Evolutionary conservation across 176 grass and related monocot genomes (phyloP).

Genomic region (Elaeis guineensis): DNA sequence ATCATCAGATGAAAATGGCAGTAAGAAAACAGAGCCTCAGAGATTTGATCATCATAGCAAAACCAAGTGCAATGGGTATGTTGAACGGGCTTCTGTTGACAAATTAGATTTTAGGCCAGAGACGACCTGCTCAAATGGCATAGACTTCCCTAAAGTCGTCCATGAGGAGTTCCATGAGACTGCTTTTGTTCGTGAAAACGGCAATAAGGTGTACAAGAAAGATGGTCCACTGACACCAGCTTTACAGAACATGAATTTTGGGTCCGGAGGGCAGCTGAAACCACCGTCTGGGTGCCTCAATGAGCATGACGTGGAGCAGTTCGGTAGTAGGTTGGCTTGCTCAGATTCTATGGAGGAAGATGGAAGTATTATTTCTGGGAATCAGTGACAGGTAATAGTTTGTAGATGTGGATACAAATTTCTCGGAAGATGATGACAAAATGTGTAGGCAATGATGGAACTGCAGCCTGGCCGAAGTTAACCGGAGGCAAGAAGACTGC

Average conservation of each 20-base stretch:
- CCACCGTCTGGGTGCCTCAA: too few species aligned
- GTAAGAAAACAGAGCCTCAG: background rate
- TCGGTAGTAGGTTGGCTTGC: too few species aligned
- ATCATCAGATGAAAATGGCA: background rate
- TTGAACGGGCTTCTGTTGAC: background rate
- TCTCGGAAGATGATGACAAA: too few species aligned
- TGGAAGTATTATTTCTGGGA: too few species aligned
- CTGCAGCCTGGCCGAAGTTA: too few species aligned
- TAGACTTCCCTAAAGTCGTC: background rate
- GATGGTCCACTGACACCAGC: conserved; percentile 1
- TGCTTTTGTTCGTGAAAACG: background rate
- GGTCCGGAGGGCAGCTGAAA: too few species aligned
- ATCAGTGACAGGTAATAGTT: too few species aligned
- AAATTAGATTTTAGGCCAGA: background rate
- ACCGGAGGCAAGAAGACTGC: too few species aligned
- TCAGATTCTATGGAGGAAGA: too few species aligned
- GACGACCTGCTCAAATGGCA: background rate
- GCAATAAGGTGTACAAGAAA: conserved; percentile 21
- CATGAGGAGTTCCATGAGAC: background rate
- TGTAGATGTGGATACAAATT: too few species aligned
- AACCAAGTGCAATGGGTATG: conserved; percentile 6
- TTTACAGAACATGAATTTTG: background rate
- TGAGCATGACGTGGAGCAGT: too few species aligned
- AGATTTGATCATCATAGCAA: background rate
- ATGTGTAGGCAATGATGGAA: too few species aligned